phyloP scores from a whole-genome alignment of 192 early-diverging fungal species.

The Cladochytrium replicatum region DNA sequence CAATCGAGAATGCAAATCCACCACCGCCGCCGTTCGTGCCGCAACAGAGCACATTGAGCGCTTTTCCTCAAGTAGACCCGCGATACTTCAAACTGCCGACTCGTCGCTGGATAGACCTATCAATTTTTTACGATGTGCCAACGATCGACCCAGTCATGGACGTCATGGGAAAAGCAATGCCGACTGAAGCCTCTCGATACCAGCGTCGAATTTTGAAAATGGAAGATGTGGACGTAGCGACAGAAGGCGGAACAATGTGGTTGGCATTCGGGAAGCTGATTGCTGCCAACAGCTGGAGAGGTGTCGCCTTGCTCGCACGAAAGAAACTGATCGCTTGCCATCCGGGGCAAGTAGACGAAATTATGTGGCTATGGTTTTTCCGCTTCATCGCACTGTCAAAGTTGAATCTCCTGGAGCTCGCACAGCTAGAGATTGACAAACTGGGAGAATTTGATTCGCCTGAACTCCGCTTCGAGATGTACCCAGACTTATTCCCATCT shows the following conservation, averaged over 20 bases:
- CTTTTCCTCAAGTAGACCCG: no score
- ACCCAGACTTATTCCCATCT: constrained; percentile 16
- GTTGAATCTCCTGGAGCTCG: constrained; percentile 23
- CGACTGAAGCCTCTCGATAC: constrained; percentile 3
- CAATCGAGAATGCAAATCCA: no score
- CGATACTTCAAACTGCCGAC: constrained; percentile 12
- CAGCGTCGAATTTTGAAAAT: constrained; percentile 7
- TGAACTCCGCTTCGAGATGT: constrained; percentile 11
- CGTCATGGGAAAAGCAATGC: constrained; percentile 21
- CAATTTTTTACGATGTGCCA: constrained; percentile 29
- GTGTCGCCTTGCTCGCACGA: constrained; percentile 17
- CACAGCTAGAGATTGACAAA: constrained; percentile 18
- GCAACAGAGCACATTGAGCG: no score
- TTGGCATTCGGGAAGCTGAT: constrained; percentile 15
- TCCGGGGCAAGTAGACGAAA: constrained; percentile 15
- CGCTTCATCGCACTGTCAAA: constrained; percentile 22
- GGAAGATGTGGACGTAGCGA: constrained; percentile 7
- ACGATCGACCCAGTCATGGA: constrained; percentile 23
- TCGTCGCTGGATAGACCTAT: constrained; percentile 22
- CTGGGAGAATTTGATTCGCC: constrained; percentile 1
- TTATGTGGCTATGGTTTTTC: constrained; percentile 26
- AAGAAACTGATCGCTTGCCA: constrained; percentile 19
- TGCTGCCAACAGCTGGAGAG: constrained; percentile 21
- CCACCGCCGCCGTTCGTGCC: no score
- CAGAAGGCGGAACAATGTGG: no score